Base-by-base conservation (phyloP, 345 rosid species). In the Populus pruinosa region DNA sequence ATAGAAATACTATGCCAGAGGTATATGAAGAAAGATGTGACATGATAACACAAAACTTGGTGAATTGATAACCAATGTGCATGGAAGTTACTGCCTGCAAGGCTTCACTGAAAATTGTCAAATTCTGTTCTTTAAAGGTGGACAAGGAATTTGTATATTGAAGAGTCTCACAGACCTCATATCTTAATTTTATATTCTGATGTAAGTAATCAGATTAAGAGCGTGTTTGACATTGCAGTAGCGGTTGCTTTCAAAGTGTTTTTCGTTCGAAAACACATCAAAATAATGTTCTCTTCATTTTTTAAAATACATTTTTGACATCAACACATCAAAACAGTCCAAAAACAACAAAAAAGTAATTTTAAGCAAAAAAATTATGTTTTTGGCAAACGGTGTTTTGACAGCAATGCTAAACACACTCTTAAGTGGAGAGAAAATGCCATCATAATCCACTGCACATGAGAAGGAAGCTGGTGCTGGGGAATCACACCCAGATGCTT, bases 211-310 rank as follows among this genome's bases (percentile, higher is more conserved):
- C 5, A 53, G 23, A 31, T 31, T 31, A 31, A 31, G 33, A 31
- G 33, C 33, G 0, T 31, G 33, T 31, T 31, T 31, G 0, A 31
- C 4, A 31, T 31, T 31, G 33, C 33, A 0, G 33, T 31, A 3
- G 0, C 4, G 4, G 4, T 31, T 31, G 4, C 33, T 31, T 31
- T 31, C 0, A 31, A 31, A 31, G 33, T 31, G 33, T 70, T 31
- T 31, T 31, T 31, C 0, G 33, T 31, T 31, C 4, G 33, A 3
- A 92, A 76, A 73, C 93, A 81, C 82, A 88, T 88, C 47, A 76
- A 74, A 62, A 77, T 63, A 67, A 81, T 79, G 49, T 35, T 77
- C 2, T 31, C 0, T 31, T 31, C 4, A 31, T 31, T 31, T 31
- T 31, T 31, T 31, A 31, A 31, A 31, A 31, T 31, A 3, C 4